A percentile compares a stretch with the other conserved stretches of the same genome.
These are phyloP conservation scores for sunflower (Helianthus annuus) DNA, from an alignment of 129 eudicot genomes.

Conservation along the genomic window DNA sequence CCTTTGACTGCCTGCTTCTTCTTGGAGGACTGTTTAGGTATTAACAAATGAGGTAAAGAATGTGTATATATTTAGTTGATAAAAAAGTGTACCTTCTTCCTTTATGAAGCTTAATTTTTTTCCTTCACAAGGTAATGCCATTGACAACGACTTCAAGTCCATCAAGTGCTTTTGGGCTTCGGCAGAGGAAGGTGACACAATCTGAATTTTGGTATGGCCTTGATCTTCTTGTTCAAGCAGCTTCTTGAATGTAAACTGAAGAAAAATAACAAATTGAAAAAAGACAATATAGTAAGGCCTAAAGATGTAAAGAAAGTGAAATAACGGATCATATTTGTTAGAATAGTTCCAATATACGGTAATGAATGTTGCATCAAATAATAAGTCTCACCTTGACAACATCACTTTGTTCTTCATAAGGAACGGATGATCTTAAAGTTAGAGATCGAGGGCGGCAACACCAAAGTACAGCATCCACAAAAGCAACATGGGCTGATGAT, in stretches of 20 bases:
- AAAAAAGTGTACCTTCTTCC: conserved; percentile 10
- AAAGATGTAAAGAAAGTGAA: not conserved
- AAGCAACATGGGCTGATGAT: not conserved
- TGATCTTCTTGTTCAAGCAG: conserved; percentile 20
- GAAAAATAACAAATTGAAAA: not conserved
- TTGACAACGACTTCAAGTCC: not conserved
- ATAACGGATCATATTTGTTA: no score
- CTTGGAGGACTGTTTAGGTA: no score
- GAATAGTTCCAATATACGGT: no score
- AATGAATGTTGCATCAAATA: not conserved
- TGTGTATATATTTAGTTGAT: no score
- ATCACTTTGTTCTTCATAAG: not conserved
- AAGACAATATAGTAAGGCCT: not conserved
- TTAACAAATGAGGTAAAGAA: no score
- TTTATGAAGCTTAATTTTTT: conserved; percentile 1
- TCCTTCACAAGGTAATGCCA: not conserved
- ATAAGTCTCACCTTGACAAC: not conserved
- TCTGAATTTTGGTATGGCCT: conserved; percentile 3
- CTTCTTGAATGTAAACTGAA: conserved; percentile 9
- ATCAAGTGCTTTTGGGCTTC: not conserved
- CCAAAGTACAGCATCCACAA: conserved; percentile 10
- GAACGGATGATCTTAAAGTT: not conserved
- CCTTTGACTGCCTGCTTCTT: no score
- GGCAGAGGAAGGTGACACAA: not conserved
- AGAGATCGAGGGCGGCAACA: conserved; percentile 17